Base-by-base conservation (phyloP, 805 yeast species). In the Priceomyces castillae region DNA sequence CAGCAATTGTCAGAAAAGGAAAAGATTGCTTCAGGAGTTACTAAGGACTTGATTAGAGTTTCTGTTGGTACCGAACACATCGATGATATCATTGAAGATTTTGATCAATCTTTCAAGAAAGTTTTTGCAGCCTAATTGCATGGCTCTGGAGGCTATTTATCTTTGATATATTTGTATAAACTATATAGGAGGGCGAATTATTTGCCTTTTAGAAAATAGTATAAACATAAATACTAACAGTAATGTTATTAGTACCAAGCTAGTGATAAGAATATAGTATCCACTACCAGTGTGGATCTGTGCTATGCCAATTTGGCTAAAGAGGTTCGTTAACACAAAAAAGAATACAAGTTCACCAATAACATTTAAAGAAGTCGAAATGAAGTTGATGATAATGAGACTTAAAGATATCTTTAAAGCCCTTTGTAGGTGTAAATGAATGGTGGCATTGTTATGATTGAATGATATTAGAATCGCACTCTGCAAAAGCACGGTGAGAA, bases 1-100 rank as follows among this genome's bases (percentile, higher is more conserved):
- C 90, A 89, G 64, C 98, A 94, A 73, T 77, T 92, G 59, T 66
- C 73, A 34, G 89, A 86, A 37, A 86, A 82, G 51, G 97, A 89
- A 73, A 88, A 87, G 70, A 44, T 69, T 34, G 81, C 84, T 11
- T 76, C 95, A 39, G 97, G 97, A 67, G 97, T 92, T 45, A 79
- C 94, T 43, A 82, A 85, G 56, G 97, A 88, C 52, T 77, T 89
- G 59, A 81, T 92, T 56, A 84, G 99, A 72, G 84, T 89, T 36
- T 81, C 95, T 37, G 86, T 88, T 38, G 98, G 98, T 61, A 84
- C 89, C 42, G 98, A 90, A 72, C 82, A 79, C 64, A 85, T 90
- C 58, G 96, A 90, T 52, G 98, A 92, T 61, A 80, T 92, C 56
- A 86, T 90, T 65, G 88, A 70, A 14, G 98, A 92, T 65, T 83